Conservation (phyloP, 2,329 filamentous ascomycete species). For the Pseudogymnoascus sp. region DNA sequence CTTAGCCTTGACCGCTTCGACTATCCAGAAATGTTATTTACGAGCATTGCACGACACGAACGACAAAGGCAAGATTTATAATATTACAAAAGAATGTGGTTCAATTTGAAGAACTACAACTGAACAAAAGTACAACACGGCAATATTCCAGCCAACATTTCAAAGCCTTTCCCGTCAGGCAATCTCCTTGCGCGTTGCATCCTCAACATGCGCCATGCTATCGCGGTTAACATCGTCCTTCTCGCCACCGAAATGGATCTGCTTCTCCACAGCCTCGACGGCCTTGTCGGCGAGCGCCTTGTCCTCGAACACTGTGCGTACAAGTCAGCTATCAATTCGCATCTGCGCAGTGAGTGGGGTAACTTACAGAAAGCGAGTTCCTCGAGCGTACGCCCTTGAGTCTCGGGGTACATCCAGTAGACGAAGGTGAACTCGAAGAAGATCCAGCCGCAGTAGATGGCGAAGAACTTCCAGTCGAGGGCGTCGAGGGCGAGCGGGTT, state of each 20-base stretch:
- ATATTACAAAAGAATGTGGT: neutral
- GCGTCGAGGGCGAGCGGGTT: conserved; percentile 37
- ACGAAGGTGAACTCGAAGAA: conserved; percentile 35
- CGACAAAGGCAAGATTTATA: neutral
- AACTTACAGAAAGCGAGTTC: conserved; percentile 38
- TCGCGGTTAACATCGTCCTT: conserved; percentile 1
- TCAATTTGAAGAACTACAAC: conserved; percentile 2
- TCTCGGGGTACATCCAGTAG: conserved; percentile 40
- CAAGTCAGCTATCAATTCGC: neutral
- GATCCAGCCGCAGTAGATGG: conserved; percentile 37
- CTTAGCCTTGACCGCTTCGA: neutral
- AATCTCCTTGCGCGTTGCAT: neutral
- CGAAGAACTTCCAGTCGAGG: conserved; percentile 37
- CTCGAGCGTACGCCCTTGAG: conserved; percentile 35
- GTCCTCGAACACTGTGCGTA: conserved; percentile 33
- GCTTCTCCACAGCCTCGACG: conserved; percentile 31
- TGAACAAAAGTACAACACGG: neutral
- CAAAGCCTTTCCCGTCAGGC: neutral
- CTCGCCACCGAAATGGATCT: conserved; percentile 23
- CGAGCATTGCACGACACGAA: neutral
- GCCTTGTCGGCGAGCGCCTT: conserved; percentile 30
- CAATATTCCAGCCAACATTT: conserved; percentile 1
- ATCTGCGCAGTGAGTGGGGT: conserved; percentile 11
- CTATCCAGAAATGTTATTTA: neutral
- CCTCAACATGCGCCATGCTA: conserved; percentile 2